Evolutionary conservation across 129 eudicot genomes (phyloP), one percentile per base, ranked within the genome.

Genomic region (Silybum marianum): DNA sequence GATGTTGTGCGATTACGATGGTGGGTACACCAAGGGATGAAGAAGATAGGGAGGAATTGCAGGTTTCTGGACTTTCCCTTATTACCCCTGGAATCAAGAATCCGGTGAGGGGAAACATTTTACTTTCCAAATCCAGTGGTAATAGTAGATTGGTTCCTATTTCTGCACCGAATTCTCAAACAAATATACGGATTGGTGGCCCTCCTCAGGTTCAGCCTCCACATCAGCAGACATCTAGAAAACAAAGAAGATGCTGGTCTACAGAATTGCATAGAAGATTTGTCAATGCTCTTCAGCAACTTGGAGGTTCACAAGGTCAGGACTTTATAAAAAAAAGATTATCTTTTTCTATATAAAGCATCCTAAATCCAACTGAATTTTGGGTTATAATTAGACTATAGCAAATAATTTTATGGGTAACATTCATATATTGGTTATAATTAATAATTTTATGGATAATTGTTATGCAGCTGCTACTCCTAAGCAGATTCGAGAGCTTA

Each of bases 231-330:
- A 46, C 89, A 30, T 74, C 88, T 34, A 85, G 98, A 80, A 94
- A 94, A 73, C 97, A 92, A 72, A 91, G 98, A 74, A 84, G 95
- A 48, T 92, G 97, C 75, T 94, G 98, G 98, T 94, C 98, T 2
- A 90, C 98, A 0, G 98, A 92, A 74, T 80, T 94, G 89, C 98
- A 94, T 85, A 88, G 92, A 77, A 80, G 90, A 48, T 94, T 94
- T 67, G 92, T 94, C 18, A 80, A 81, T 81, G 91, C 97, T 70
- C 85, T 94, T 72, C 84, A 90, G 63, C 88, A 92, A 77, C 97
- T 94, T 70, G 97, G 98, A 72, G 98, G 98, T 28, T 74, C 95
- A 60, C 96, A 94, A 92, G 97, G 98, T 94, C 81, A 74, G 90
- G 9, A 16, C 65, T 58, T 51, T 66, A 82, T 30, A 82, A 71